phyloP scores from a whole-genome alignment of 1,139 yeast species.

The Taphrina pruni region DNA sequence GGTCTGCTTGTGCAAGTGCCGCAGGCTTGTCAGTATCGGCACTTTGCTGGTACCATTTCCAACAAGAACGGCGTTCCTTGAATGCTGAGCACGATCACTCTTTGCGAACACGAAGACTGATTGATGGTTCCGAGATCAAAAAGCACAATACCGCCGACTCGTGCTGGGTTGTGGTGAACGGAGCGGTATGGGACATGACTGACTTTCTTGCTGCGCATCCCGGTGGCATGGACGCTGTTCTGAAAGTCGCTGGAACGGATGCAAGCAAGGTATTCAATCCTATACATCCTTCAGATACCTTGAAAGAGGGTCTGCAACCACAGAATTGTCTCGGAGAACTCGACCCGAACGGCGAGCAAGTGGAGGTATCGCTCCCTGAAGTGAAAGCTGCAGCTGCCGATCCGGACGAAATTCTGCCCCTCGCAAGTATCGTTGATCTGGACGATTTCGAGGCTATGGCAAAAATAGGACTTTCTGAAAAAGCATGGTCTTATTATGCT shows the following conservation, averaged over 20 bases:
- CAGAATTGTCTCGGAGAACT: conserved; percentile 47
- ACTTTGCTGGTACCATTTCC: neutral
- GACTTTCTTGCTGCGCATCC: conserved; percentile 82
- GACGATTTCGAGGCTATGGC: conserved; percentile 87
- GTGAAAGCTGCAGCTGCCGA: conserved; percentile 62
- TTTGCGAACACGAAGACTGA: conserved; percentile 6
- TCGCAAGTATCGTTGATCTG: conserved; percentile 48
- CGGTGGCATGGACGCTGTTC: conserved; percentile 78
- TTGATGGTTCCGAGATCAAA: conserved; percentile 53
- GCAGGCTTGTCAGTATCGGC: neutral
- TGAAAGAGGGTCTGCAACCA: conserved; percentile 66
- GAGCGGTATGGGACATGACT: conserved; percentile 74
- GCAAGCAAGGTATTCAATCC: conserved; percentile 57
- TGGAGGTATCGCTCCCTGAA: conserved; percentile 66
- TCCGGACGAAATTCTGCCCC: conserved; percentile 9
- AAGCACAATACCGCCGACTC: conserved; percentile 70
- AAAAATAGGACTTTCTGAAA: conserved; percentile 63
- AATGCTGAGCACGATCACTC: conserved; percentile 3
- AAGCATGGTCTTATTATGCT: conserved; percentile 65
- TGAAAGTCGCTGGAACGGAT: conserved; percentile 77
- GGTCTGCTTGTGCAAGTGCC: conserved; percentile 2
- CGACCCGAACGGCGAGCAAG: conserved; percentile 50
- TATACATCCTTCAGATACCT: conserved; percentile 81
- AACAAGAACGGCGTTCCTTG: neutral
- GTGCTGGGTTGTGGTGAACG: conserved; percentile 61